These are phyloP conservation scores for Amylostereum chailletii DNA, from an alignment of 1,284 basidiomycete species.

Conservation along the genomic window DNA sequence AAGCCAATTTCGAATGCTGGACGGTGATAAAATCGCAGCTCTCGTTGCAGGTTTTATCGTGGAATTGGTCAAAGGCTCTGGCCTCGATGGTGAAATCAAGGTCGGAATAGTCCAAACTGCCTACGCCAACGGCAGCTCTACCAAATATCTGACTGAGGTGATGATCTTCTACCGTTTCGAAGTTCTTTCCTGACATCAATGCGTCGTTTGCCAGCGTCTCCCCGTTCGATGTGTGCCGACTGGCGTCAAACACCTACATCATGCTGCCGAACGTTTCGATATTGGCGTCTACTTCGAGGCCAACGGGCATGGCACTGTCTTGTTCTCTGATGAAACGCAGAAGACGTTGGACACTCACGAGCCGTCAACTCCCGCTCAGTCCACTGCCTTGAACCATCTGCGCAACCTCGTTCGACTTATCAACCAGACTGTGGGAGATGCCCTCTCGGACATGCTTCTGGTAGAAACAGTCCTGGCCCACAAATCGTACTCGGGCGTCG, in stretches of 20 bases:
- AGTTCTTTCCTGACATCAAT: constrained; percentile 4
- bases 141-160: constrained; percentile 83
- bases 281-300: constrained; percentile 99
- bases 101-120: constrained; percentile 98
- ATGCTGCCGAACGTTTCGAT: constrained; percentile 90
- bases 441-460: constrained; percentile 91
- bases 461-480: constrained; percentile 91
- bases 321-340: constrained; percentile 79
- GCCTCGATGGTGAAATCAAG: constrained; percentile 63
- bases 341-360: constrained; percentile 52
- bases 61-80: constrained; percentile 80
- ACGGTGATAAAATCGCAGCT: constrained; percentile 97
- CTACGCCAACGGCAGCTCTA: constrained; percentile 97
- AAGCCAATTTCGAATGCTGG: constrained; percentile 82
- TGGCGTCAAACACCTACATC: constrained; percentile 97
- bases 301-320: constrained; percentile 96
- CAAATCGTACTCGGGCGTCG: constrained; percentile 73
- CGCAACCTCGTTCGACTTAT: constrained; percentile 77
- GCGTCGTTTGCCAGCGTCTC: constrained; percentile 47
- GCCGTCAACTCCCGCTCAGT: constrained; percentile 73
- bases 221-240: constrained; percentile 95
- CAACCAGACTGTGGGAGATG: constrained; percentile 99
- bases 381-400: constrained; percentile 72
- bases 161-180: constrained; percentile 15
- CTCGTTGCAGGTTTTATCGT: constrained; percentile 91